phyloP scores from a whole-genome alignment of 805 yeast genomes.

The Wickerhamiella shivajii region DNA sequence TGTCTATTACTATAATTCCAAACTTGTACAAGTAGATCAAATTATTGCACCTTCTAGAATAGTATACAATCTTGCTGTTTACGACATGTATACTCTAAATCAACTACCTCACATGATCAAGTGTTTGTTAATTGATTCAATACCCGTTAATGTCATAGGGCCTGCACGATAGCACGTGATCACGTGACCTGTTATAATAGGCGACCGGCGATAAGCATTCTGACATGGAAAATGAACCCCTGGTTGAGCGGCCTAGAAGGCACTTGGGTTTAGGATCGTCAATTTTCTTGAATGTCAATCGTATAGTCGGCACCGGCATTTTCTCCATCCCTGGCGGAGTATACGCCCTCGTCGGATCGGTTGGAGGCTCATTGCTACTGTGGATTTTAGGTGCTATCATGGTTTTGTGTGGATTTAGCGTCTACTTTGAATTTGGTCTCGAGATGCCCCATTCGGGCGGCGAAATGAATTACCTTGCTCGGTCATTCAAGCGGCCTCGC shows the following conservation, averaged over 20 bases:
- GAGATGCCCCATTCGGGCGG: slow-evolving; percentile 56
- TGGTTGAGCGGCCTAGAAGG: slow-evolving; percentile 5
- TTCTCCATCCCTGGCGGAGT: slow-evolving; percentile 55
- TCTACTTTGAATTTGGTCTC: slow-evolving; percentile 50
- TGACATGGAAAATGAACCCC: neutral
- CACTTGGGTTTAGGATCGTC: slow-evolving; percentile 25
- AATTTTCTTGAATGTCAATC: slow-evolving; percentile 38
- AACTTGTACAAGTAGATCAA: too few relatives aligned
- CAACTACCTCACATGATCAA: too few relatives aligned
- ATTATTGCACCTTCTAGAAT: too few relatives aligned
- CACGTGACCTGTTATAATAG: too few relatives aligned
- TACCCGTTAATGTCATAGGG: too few relatives aligned
- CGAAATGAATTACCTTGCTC: slow-evolving; percentile 50
- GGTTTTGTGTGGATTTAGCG: slow-evolving; percentile 39
- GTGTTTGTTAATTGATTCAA: too few relatives aligned
- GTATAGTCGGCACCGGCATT: slow-evolving; percentile 65
- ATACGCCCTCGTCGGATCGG: slow-evolving; percentile 40
- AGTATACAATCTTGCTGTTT: too few relatives aligned
- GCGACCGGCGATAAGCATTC: too few relatives aligned
- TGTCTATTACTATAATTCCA: too few relatives aligned
- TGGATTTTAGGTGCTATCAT: slow-evolving; percentile 53
- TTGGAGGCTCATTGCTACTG: slow-evolving; percentile 39
- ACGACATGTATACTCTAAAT: too few relatives aligned
- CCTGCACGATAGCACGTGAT: too few relatives aligned
- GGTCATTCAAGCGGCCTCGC: slow-evolving; percentile 40